Evolutionary conservation across 2,329 filamentous ascomycete genomes (phyloP).

Genomic region (Calonectria crousiana): DNA sequence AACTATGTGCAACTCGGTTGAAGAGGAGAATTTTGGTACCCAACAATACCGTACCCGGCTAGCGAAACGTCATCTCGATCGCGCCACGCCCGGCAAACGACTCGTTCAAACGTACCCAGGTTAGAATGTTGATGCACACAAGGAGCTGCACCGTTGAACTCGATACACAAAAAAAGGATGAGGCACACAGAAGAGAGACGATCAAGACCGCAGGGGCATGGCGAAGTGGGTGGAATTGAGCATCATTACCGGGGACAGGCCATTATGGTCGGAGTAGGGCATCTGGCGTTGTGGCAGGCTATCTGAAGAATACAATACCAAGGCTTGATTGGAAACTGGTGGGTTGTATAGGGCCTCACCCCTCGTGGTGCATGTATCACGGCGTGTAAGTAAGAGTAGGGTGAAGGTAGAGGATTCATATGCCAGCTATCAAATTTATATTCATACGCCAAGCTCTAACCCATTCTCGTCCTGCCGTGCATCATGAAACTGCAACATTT

Average conservation of each 20-base stretch:
- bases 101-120: slow-evolving; percentile 23
- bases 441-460: background rate
- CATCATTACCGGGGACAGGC: slow-evolving; percentile 20
- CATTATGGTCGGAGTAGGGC: slow-evolving; percentile 13
- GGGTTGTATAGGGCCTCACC: background rate
- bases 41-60: slow-evolving; percentile 1
- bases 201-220: background rate
- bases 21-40: slow-evolving; percentile 11
- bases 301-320: slow-evolving; percentile 22
- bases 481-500: background rate
- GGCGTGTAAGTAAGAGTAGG: background rate
- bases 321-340: slow-evolving; percentile 19
- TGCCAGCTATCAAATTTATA: background rate
- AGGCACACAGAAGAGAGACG: background rate
- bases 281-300: slow-evolving; percentile 22
- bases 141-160: background rate
- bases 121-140: slow-evolving; percentile 27
- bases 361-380: background rate
- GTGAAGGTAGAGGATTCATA: background rate
- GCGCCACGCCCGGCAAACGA: slow-evolving; percentile 28
- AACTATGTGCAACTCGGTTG: slow-evolving; percentile 62
- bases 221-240: slow-evolving; percentile 2
- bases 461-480: background rate
- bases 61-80: slow-evolving; percentile 26
- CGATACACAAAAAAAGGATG: slow-evolving; percentile 11